Base-by-base conservation (phyloP, 2,329 filamentous ascomycete species). In the Helotiales sp. region DNA sequence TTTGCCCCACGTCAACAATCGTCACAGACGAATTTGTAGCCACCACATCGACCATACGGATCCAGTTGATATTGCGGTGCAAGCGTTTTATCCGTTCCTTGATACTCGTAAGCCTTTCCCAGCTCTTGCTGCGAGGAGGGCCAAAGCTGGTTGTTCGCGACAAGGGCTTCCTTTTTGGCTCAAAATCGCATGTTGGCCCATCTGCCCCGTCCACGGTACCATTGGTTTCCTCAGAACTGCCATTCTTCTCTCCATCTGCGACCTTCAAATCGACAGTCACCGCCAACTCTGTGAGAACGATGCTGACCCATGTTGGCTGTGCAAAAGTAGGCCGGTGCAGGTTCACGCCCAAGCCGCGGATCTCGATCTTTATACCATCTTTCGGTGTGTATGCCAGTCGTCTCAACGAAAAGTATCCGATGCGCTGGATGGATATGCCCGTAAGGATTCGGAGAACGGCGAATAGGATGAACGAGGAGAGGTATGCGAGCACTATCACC, bases 281-380 rank as follows among this genome's bases (percentile, higher is more conserved):
- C 59, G 89, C 91, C 59, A 97, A 83, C 77, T 97, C 96, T 75
- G 89, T 92, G 67, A 99, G 81, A 8, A 96, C 92, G 60, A 99
- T 85, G 78, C 94, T 98, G 74, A 97, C 83, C 93, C 95, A 98
- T 70, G 96, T 98, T 52, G 96, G 96, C 78, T 98, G 93, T 55
- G 95, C 93, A 80, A 99, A 98, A 6, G 96, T 98, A 13, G 96
- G 96, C 4, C 94, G 89, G 80, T 99, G 96, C 70, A 98, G 80
- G 65, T 92, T 91, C 74, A 99, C 84, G 52, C 96, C 93, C 61
- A 99, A 84, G 60, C 94, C 93, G 60, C 96, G 89, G 65, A 99
- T 89, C 79, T 97, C 93, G 79, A 99, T 88, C 75, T 91, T 91
- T 75, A 97, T 83, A 73, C 96, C 96, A 86, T 97, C 93, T 79